These are phyloP conservation scores for Acer campestre DNA, from an alignment of 345 rosid genomes.

Conservation along the genomic window DNA sequence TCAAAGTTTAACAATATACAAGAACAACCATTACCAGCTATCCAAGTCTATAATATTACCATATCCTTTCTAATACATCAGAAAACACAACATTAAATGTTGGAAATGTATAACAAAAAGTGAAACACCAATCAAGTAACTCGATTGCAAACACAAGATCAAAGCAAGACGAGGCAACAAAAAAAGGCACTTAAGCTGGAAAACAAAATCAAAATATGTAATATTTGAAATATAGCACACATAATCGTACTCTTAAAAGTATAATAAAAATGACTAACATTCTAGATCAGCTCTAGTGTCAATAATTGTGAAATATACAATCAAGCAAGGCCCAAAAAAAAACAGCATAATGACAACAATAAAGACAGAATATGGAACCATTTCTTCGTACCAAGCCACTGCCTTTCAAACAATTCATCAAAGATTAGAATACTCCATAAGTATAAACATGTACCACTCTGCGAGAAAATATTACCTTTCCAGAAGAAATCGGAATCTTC, in stretches of 20 bases:
- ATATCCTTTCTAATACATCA: not conserved
- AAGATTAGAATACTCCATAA: not conserved
- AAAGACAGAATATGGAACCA: not conserved
- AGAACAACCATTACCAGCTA: not conserved
- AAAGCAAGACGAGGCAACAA: not conserved
- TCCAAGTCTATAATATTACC: not conserved
- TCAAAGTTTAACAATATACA: not conserved
- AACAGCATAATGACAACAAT: not conserved
- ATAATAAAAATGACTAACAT: not conserved
- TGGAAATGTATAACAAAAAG: not conserved
- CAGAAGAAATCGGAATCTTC: not conserved
- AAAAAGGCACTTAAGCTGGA: no score
- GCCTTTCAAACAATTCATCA: constrained; percentile 2
- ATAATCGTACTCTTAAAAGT: not conserved
- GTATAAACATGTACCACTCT: no score
- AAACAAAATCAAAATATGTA: not conserved
- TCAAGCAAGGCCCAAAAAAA: not conserved
- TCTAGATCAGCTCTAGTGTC: not conserved
- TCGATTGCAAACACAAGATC: not conserved
- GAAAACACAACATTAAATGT: not conserved
- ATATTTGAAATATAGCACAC: not conserved
- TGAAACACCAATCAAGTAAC: not conserved
- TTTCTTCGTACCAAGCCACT: not conserved
- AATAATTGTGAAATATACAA: not conserved
- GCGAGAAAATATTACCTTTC: not conserved